A percentile compares a stretch with the other conserved stretches of the same genome.
phyloP scores from a whole-genome alignment of 192 early-diverging fungal species.

The Haplosporangium gracile region DNA sequence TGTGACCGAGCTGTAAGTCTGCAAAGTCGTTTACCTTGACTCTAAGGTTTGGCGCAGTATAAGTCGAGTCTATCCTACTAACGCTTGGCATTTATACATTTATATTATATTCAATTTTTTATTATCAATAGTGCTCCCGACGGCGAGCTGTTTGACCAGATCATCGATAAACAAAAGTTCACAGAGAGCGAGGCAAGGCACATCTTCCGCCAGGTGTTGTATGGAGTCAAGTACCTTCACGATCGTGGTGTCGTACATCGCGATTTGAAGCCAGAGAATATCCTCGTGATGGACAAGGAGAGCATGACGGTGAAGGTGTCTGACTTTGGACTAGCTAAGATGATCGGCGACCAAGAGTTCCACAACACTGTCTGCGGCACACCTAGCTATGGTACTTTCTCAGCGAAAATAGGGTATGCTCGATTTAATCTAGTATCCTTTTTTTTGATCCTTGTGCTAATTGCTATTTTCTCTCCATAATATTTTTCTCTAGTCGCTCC shows the following conservation, averaged over 20 bases:
- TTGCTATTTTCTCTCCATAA: not conserved
- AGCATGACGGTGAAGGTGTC: conserved; percentile 86
- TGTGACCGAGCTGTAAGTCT: conserved; percentile 54
- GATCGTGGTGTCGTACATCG: conserved; percentile 89
- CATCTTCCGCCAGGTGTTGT: conserved; percentile 84
- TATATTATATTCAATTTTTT: not conserved
- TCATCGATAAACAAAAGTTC: conserved; percentile 79
- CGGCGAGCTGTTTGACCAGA: conserved; percentile 95
- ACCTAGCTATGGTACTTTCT: conserved; percentile 74
- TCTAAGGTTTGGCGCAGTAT: not conserved
- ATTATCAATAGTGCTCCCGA: conserved; percentile 71
- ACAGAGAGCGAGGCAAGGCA: conserved; percentile 83
- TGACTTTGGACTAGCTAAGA: conserved; percentile 94
- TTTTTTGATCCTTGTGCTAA: not conserved
- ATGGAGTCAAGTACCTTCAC: conserved; percentile 90
- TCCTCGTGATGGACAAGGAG: conserved; percentile 66
- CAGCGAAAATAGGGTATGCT: not conserved
- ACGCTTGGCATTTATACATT: not conserved
- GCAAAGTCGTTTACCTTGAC: not conserved
- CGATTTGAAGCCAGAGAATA: conserved; percentile 93
- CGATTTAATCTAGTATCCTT: not conserved
- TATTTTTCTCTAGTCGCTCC: conserved; percentile 75
- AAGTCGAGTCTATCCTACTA: not conserved
- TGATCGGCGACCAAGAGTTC: conserved; percentile 66
- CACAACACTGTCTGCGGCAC: conserved; percentile 91